Conservation (phyloP, 495 filamentous ascomycete genomes). For the Neohortaea acidophila region DNA sequence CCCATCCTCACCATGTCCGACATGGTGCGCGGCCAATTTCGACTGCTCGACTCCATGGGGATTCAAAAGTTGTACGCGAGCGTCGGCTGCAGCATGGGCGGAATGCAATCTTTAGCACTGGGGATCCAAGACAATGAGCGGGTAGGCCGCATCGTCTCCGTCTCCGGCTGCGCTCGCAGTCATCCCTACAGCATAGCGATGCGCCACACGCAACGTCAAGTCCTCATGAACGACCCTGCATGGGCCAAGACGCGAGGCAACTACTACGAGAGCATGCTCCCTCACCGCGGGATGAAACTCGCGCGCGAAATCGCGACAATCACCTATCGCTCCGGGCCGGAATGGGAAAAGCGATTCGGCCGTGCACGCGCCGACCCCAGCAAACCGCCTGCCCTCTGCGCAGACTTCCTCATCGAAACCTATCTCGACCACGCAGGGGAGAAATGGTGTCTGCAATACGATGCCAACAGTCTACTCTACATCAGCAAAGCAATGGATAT, state of each 20-base stretch:
- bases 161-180: slow-evolving; percentile 85
- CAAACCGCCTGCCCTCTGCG: slow-evolving; percentile 79
- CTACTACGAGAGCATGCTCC: slow-evolving; percentile 81
- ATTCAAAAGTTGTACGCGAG: slow-evolving; percentile 77
- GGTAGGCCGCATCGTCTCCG: slow-evolving; percentile 68
- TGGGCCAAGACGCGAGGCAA: slow-evolving; percentile 78
- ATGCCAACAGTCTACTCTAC: slow-evolving; percentile 91
- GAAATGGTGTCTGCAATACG: slow-evolving; percentile 97
- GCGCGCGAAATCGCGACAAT: slow-evolving; percentile 95
- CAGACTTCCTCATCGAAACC: slow-evolving; percentile 95
- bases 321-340: slow-evolving; percentile 89
- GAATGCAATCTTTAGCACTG: slow-evolving; percentile 89
- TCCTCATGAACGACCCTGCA: slow-evolving; percentile 95
- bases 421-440: slow-evolving; percentile 97
- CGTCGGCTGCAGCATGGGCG: slow-evolving; percentile 93
- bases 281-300: slow-evolving; percentile 93
- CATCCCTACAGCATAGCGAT: slow-evolving; percentile 98
- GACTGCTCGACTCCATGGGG: slow-evolving; percentile 64
- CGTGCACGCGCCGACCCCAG: slow-evolving; percentile 71
- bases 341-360: slow-evolving; percentile 95
- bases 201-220: slow-evolving; percentile 96
- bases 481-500: slow-evolving; percentile 98
- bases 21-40: slow-evolving; percentile 94
- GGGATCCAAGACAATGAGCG: slow-evolving; percentile 75
- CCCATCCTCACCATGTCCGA: slow-evolving; percentile 93